A percentile compares a stretch with the other conserved stretches of the same genome.
phyloP scores from a whole-genome alignment of 2,329 filamentous ascomycete genomes.

The Microsporum audouinii region DNA sequence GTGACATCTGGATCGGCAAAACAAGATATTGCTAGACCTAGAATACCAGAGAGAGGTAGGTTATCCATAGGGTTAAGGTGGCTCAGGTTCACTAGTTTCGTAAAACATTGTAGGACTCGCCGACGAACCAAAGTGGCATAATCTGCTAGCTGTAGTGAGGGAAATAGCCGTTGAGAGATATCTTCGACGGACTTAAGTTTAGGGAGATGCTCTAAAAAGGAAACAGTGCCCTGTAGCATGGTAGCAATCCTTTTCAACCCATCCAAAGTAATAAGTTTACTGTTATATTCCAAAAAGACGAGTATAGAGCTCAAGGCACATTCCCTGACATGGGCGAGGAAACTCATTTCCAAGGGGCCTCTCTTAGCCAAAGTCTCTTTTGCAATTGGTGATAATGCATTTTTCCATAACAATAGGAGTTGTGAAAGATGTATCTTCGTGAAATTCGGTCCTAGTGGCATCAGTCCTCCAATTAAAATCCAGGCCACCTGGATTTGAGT shows the following conservation, averaged over 20 bases:
- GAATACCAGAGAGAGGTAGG: slow-evolving; percentile 77
- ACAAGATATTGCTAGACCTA: slow-evolving; percentile 78
- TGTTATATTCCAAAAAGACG: slow-evolving; percentile 88
- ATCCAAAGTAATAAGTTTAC: slow-evolving; percentile 79
- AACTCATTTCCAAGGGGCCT: slow-evolving; percentile 78
- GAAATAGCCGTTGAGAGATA: slow-evolving; percentile 67
- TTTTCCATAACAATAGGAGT: slow-evolving; percentile 89
- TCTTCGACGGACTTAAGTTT: slow-evolving; percentile 78
- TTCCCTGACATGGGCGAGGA: slow-evolving; percentile 86
- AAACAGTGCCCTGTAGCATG: slow-evolving; percentile 90
- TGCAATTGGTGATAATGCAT: slow-evolving; percentile 82
- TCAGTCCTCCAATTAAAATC: slow-evolving; percentile 91
- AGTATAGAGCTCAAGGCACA: slow-evolving; percentile 85
- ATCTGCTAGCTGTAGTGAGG: slow-evolving; percentile 78
- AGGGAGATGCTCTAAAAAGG: slow-evolving; percentile 77
- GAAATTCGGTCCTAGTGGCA: slow-evolving; percentile 94
- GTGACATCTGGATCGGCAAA: slow-evolving; percentile 80
- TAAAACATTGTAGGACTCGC: slow-evolving; percentile 88
- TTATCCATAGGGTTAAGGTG: slow-evolving; percentile 75
- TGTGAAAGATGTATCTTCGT: slow-evolving; percentile 97
- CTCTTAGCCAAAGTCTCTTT: slow-evolving; percentile 81
- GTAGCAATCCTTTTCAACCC: slow-evolving; percentile 83
- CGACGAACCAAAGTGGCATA: slow-evolving; percentile 87
- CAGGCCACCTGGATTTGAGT: slow-evolving; percentile 96
- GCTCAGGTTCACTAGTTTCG: slow-evolving; percentile 78